phyloP scores from a whole-genome alignment of 2,329 filamentous ascomycete species.

The Stachybotrys chlorohalonatus region DNA sequence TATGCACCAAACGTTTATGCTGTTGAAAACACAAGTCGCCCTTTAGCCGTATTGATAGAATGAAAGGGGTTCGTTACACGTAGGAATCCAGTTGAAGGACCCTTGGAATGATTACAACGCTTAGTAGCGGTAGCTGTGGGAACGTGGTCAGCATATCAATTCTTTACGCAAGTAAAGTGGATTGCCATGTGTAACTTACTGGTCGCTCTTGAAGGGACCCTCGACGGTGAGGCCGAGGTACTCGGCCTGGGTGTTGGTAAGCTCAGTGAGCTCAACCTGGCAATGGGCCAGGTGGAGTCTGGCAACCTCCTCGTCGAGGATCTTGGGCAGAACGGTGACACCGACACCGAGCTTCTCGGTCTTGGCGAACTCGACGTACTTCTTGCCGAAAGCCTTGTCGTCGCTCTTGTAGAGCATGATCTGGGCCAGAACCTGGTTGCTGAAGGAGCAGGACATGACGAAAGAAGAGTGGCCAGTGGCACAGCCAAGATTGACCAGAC shows the following conservation, averaged over 20 bases:
- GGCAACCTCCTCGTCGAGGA: conserved; percentile 97
- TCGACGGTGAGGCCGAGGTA: conserved; percentile 81
- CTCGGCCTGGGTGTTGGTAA: conserved; percentile 81
- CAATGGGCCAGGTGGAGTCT: conserved; percentile 86
- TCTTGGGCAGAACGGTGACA: conserved; percentile 94
- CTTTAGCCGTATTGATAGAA: conserved; percentile 20
- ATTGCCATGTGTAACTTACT: conserved; percentile 44
- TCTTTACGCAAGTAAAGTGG: not conserved
- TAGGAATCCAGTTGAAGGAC: conserved; percentile 30
- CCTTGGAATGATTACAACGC: conserved; percentile 24
- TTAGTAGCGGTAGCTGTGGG: conserved; percentile 35
- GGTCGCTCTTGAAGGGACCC: conserved; percentile 94
- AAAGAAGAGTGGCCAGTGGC: conserved; percentile 99
- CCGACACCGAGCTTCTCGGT: conserved; percentile 81
- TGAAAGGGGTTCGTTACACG: conserved; percentile 24
- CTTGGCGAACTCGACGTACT: conserved; percentile 95
- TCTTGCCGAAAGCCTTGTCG: conserved; percentile 78
- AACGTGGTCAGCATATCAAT: conserved; percentile 7
- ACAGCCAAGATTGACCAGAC: conserved; percentile 98
- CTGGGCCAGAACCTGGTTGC: conserved; percentile 99
- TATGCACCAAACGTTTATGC: conserved; percentile 21
- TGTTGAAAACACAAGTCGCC: conserved; percentile 34
- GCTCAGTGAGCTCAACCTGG: conserved; percentile 86
- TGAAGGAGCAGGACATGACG: conserved; percentile 99
- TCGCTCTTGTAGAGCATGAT: conserved; percentile 95